These are phyloP conservation scores for Laguncularia racemosa DNA, from an alignment of 345 rosid genomes.

Conservation along the genomic window DNA sequence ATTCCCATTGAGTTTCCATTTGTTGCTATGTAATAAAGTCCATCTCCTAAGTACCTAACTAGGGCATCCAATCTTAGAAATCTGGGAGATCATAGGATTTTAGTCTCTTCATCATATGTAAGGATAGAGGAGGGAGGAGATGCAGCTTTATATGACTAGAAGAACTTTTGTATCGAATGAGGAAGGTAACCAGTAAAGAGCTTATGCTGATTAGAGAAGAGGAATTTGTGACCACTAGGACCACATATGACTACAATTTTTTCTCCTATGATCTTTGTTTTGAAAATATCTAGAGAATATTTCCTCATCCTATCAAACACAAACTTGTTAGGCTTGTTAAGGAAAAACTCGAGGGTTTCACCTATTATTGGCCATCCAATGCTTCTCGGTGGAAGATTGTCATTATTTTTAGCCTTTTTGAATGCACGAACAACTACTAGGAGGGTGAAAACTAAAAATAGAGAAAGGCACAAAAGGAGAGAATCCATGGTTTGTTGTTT, in stretches of 20 bases:
- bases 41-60: constrained; percentile 39
- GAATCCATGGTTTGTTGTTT: no score
- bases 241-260: constrained; percentile 47
- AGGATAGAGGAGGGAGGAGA: constrained; percentile 9
- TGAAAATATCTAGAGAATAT: constrained; percentile 41
- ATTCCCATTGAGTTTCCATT: no score
- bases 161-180: constrained; percentile 38
- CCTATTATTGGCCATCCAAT: constrained; percentile 53
- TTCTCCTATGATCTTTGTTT: constrained; percentile 49
- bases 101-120: constrained; percentile 11
- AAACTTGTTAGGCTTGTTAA: constrained; percentile 40
- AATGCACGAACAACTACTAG: not conserved
- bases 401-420: not conserved
- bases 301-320: constrained; percentile 38
- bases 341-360: constrained; percentile 37
- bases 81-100: constrained; percentile 29
- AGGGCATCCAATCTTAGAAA: constrained; percentile 49
- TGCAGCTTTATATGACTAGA: constrained; percentile 27
- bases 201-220: no score
- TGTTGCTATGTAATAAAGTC: constrained; percentile 38
- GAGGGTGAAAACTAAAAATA: not conserved
- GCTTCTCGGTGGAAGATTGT: constrained; percentile 51
- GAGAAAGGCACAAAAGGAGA: constrained; percentile 5
- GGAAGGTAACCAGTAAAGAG: constrained; percentile 47
- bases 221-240: no score